These are phyloP conservation scores for Penicillium steckii DNA, from an alignment of 495 filamentous ascomycete genomes.

Conservation along the genomic window DNA sequence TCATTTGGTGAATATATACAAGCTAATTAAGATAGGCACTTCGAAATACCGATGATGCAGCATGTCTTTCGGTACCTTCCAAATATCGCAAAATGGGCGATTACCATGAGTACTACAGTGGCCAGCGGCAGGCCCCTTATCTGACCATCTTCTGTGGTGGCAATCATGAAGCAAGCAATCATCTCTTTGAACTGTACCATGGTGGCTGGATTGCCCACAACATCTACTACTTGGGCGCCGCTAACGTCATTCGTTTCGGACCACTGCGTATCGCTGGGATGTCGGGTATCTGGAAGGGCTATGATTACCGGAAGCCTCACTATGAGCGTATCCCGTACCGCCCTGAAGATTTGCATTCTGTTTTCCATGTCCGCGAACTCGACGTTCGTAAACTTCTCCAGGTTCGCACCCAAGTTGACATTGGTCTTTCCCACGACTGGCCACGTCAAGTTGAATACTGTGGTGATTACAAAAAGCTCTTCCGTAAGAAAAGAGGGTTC, in stretches of 20 bases:
- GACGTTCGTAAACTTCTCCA: slow-evolving; percentile 90
- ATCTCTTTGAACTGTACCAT: slow-evolving; percentile 89
- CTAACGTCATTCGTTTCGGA: slow-evolving; percentile 80
- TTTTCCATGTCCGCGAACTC: slow-evolving; percentile 89
- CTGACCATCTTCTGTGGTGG: slow-evolving; percentile 90
- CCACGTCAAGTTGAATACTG: slow-evolving; percentile 73
- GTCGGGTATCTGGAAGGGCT: slow-evolving; percentile 89
- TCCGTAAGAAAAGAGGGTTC: slow-evolving; percentile 69
- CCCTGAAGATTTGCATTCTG: slow-evolving; percentile 63
- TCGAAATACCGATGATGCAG: slow-evolving; percentile 83
- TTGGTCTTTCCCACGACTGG: slow-evolving; percentile 96
- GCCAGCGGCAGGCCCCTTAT: slow-evolving; percentile 71
- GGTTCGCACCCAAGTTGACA: slow-evolving; percentile 75
- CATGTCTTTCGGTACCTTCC: slow-evolving; percentile 77
- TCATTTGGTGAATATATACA: neutral
- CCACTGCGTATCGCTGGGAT: slow-evolving; percentile 84
- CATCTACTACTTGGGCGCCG: slow-evolving; percentile 93
- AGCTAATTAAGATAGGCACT: slow-evolving; percentile 58
- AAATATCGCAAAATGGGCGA: slow-evolving; percentile 86
- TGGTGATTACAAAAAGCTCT: slow-evolving; percentile 64
- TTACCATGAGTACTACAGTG: slow-evolving; percentile 91
- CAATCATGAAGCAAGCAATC: slow-evolving; percentile 88
- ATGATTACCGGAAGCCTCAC: slow-evolving; percentile 78
- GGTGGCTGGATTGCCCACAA: slow-evolving; percentile 96
- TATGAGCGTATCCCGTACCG: slow-evolving; percentile 86